Base-by-base conservation (phyloP, 2,329 filamentous ascomycete genomes). In the Nothopassalora personata region DNA sequence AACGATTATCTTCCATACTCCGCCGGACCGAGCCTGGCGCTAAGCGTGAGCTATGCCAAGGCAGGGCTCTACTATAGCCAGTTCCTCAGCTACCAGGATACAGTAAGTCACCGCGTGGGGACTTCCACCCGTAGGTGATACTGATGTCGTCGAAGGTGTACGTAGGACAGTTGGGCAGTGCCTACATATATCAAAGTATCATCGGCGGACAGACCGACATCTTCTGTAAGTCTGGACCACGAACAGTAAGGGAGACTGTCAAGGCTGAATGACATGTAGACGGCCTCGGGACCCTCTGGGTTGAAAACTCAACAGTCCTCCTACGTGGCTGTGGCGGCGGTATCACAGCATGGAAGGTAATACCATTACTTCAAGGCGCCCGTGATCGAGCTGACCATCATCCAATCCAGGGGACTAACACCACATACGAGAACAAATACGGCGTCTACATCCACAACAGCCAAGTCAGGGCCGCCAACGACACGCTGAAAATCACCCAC, bases 11-110 rank as follows among this genome's bases (percentile, higher is more conserved):
- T 76, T 0, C 80, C 81, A 30, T 77, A 76, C 58, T 72, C 80
- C 1, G 77, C 77, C 36, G 84, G 84, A 0, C 86, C 85, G 0
- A 77, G 81, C 3, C 79, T 87, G 45, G 85, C 86, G 0, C 67
- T 88, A 6, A 83, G 81, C 18, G 77, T 87, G 5, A 83, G 81
- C 61, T 81, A 83, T 48, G 84, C 86, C 0, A 88, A 88, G 67
- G 80, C 83, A 0, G 84, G 84, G 0, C 88, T 89, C 68, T 89
- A 88, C 68, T 82, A 81, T 50, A 85, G 82, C 50, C 83, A 85
- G 0, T 83, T 88, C 65, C 85, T 86, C 67, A 85, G 81, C 59
- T 88, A 85, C 66, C 86, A 88, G 72, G 86, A 89, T 62, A 89
- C 86, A 7, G 83, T 81, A 59, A 56, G 75, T 54, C 6, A 27